Percentiles rank a stretch among this genome's conserved stretches.
Conservation (phyloP, 495 filamentous ascomycete species). For the Daldinia caldariorum region DNA sequence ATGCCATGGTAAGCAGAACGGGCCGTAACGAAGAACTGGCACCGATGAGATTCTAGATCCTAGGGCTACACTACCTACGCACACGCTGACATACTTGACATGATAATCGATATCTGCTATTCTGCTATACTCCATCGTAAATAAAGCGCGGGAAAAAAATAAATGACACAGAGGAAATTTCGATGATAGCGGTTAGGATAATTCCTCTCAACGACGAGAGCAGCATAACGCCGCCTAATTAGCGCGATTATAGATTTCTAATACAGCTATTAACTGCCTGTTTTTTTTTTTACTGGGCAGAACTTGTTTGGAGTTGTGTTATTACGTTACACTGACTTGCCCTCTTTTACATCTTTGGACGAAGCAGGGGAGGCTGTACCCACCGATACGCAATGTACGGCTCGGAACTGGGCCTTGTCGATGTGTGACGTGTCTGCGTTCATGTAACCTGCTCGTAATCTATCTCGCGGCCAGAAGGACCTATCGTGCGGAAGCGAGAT, state of each 20-base stretch:
- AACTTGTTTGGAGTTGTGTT: background rate
- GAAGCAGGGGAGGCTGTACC: background rate
- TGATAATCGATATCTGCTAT: background rate
- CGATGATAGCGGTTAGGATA: background rate
- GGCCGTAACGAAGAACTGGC: background rate
- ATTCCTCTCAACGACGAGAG: background rate
- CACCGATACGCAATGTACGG: background rate
- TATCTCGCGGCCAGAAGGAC: background rate
- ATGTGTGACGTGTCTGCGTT: conserved; percentile 1
- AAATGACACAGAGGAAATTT: no score
- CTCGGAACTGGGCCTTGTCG: background rate
- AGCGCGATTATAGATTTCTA: background rate
- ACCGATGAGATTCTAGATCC: conserved; percentile 1
- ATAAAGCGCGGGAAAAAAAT: background rate
- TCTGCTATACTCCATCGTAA: background rate
- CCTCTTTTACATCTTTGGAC: background rate
- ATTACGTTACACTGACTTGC: background rate
- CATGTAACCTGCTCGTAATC: background rate
- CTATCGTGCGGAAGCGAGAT: background rate
- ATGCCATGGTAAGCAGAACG: background rate
- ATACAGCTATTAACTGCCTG: background rate
- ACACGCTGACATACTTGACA: background rate
- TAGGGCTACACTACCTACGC: background rate
- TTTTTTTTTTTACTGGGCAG: background rate
- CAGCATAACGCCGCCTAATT: background rate